phyloP scores from a whole-genome alignment of 2,329 filamentous ascomycete genomes.

The Phialophora expanda region DNA sequence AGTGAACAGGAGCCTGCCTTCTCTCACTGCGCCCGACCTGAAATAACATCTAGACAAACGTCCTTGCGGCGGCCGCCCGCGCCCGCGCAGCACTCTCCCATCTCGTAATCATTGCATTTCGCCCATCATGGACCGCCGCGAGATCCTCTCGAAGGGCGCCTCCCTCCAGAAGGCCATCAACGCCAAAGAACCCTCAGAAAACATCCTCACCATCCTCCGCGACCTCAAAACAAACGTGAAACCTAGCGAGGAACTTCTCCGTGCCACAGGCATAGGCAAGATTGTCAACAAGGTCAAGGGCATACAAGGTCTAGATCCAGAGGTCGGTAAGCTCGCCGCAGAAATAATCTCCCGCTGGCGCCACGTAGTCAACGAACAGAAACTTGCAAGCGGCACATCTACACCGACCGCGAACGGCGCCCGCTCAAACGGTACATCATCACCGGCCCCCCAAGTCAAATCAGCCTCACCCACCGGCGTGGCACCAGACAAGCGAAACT shows the following conservation, averaged over 20 bases:
- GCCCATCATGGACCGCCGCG: constrained; percentile 75
- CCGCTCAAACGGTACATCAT: constrained; percentile 58
- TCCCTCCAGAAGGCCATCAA: constrained; percentile 78
- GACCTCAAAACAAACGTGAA: constrained; percentile 78
- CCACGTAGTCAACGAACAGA: constrained; percentile 69
- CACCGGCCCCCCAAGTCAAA: constrained; percentile 50
- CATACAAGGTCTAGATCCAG: constrained; percentile 69
- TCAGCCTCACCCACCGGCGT: constrained; percentile 56
- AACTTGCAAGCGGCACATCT: constrained; percentile 38
- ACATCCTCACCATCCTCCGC: constrained; percentile 74
- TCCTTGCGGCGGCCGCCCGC: neutral
- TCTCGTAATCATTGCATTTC: constrained; percentile 7
- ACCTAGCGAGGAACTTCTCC: constrained; percentile 86
- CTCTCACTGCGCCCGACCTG: neutral
- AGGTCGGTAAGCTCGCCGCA: constrained; percentile 73
- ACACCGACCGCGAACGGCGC: constrained; percentile 46
- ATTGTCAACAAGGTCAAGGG: constrained; percentile 83
- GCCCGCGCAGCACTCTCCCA: neutral
- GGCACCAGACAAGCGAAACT: constrained; percentile 76
- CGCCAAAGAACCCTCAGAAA: constrained; percentile 74
- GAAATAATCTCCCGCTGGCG: constrained; percentile 90
- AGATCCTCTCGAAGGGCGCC: constrained; percentile 77
- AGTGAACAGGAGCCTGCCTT: neutral
- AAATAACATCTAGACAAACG: neutral
- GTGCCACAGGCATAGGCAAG: constrained; percentile 89